Conservation (phyloP, 306 rosid species). For the Vigna hirtella region DNA sequence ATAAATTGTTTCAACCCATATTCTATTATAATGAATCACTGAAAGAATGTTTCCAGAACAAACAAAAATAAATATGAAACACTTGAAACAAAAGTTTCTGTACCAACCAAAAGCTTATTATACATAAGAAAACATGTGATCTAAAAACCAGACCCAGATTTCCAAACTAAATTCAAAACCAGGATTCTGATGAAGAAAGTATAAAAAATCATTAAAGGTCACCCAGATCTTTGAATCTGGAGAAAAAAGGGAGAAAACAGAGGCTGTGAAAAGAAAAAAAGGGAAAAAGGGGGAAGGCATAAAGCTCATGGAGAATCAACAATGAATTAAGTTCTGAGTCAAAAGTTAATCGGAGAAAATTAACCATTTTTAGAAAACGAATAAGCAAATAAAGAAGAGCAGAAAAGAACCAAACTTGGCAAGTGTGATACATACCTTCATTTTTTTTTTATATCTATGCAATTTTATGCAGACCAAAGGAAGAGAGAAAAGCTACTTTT, state of each 20-base stretch:
- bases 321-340: slow-evolving; percentile 8
- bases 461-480: slow-evolving; percentile 43
- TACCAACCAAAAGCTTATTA: slow-evolving; percentile 19
- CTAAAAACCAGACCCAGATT: not conserved
- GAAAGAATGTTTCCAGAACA: slow-evolving; percentile 13
- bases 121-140: slow-evolving; percentile 26
- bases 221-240: slow-evolving; percentile 42
- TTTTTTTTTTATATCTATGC: slow-evolving; percentile 29
- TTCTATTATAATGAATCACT: not conserved
- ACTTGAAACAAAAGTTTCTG: slow-evolving; percentile 26
- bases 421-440: slow-evolving; percentile 73
- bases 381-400: not conserved
- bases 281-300: not conserved
- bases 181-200: slow-evolving; percentile 30
- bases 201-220: slow-evolving; percentile 37
- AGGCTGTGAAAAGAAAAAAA: not conserved
- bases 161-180: slow-evolving; percentile 29
- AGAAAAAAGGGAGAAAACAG: slow-evolving; percentile 18
- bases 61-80: not conserved
- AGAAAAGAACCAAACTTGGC: slow-evolving; percentile 28
- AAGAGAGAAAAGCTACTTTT: not conserved
- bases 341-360: slow-evolving; percentile 27
- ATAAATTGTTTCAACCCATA: slow-evolving; percentile 43
- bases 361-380: not conserved
- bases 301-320: slow-evolving; percentile 52